Evolutionary conservation across 2,329 filamentous ascomycete species (phyloP).

Genomic region (Penicillium rolfsii): DNA sequence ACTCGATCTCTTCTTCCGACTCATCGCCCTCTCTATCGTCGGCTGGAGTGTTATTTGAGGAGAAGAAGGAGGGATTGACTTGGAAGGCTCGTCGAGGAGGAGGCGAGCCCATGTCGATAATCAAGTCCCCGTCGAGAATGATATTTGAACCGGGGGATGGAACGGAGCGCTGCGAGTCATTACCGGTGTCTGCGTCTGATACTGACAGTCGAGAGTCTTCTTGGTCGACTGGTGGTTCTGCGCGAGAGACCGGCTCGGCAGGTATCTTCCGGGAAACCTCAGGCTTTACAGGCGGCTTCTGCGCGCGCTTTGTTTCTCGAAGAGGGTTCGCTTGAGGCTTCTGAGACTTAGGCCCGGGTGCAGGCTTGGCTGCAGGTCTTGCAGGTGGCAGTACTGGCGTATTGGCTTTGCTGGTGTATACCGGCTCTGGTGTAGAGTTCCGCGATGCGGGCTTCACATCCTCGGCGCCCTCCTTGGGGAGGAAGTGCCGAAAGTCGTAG

Average conservation of each 20-base stretch:
- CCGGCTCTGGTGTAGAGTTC: conserved; percentile 42
- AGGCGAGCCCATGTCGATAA: conserved; percentile 54
- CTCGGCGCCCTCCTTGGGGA: conserved; percentile 45
- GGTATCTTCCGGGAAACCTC: conserved; percentile 16
- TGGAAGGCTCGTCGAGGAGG: conserved; percentile 45
- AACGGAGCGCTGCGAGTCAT: conserved; percentile 34
- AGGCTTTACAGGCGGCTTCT: conserved; percentile 29
- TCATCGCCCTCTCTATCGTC: conserved; percentile 41
- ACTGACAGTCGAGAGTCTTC: conserved; percentile 35
- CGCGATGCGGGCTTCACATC: conserved; percentile 40
- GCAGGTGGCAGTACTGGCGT: conserved; percentile 41
- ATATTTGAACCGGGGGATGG: conserved; percentile 48
- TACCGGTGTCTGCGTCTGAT: conserved; percentile 39
- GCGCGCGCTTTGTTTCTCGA: conserved; percentile 33
- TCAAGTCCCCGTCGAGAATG: conserved; percentile 52
- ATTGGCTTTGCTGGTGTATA: conserved; percentile 36
- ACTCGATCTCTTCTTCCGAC: conserved; percentile 47
- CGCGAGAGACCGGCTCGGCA: conserved; percentile 28
- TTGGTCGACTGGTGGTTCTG: conserved; percentile 29
- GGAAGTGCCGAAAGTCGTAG: conserved; percentile 55
- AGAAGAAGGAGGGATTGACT: conserved; percentile 48
- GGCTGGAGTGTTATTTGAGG: conserved; percentile 46
- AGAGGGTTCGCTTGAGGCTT: conserved; percentile 41
- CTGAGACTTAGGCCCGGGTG: conserved; percentile 34
- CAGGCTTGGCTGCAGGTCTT: conserved; percentile 33